phyloP scores from a whole-genome alignment of 768 basidiomycete genomes.

The Omphalotus guepiniiformis region DNA sequence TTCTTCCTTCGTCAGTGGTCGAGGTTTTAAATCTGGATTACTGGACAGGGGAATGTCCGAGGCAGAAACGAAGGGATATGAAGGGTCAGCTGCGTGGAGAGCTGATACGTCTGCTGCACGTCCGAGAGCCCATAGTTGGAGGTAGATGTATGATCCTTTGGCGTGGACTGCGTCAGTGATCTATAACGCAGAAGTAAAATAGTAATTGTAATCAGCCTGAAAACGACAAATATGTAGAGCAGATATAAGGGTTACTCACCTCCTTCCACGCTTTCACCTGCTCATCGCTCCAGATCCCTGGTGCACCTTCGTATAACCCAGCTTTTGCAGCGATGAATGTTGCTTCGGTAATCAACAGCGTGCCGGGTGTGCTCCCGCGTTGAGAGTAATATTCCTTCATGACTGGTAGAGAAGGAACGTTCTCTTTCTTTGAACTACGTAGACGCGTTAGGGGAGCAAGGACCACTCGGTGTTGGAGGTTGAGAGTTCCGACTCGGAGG shows the following conservation, averaged over 20 bases:
- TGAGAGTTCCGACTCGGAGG: constrained; percentile 21
- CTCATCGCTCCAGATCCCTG: constrained; percentile 61
- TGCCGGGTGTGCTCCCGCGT: constrained; percentile 43
- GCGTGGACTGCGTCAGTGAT: constrained; percentile 56
- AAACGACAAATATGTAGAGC: background rate
- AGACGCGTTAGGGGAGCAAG: constrained; percentile 23
- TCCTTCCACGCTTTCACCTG: constrained; percentile 58
- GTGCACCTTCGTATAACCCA: constrained; percentile 45
- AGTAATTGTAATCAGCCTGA: too few relatives aligned
- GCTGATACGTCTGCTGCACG: constrained; percentile 19
- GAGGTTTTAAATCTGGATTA: constrained; percentile 10
- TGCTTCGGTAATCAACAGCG: constrained; percentile 54
- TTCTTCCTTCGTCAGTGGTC: constrained; percentile 34
- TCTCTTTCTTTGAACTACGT: too few relatives aligned
- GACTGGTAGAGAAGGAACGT: too few relatives aligned
- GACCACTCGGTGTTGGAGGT: constrained; percentile 28
- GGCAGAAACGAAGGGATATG: constrained; percentile 22
- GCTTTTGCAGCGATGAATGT: constrained; percentile 48
- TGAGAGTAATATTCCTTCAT: constrained; percentile 46
- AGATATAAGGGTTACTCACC: constrained; percentile 20
- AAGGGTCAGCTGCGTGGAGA: constrained; percentile 16
- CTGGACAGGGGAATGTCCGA: constrained; percentile 18
- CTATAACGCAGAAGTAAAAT: constrained; percentile 28
- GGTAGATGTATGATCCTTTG: constrained; percentile 40
- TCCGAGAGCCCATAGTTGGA: constrained; percentile 47